Base-by-base conservation (phyloP, 495 filamentous ascomycete species). In the Lasiosphaeria ovina region DNA sequence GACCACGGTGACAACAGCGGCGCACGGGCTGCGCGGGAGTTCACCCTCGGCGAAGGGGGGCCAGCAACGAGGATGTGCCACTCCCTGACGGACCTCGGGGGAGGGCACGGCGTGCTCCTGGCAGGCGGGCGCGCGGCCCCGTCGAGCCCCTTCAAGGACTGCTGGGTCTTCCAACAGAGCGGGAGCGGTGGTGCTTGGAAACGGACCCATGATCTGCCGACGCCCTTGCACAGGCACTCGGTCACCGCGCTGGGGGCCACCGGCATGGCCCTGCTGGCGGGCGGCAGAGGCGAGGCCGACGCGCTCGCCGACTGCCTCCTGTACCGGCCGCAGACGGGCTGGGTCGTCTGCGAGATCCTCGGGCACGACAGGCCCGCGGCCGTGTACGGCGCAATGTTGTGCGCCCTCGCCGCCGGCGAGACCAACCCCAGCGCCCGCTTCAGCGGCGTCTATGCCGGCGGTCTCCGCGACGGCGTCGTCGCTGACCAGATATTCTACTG, bases 51-150 rank as follows among this genome's bases (percentile, higher is more conserved):
- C 9, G 62, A 66, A 42, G 63, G 68, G 57, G 79, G 67, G 36
- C 83, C 73, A 40, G 73, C 78, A 11, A 75, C 79, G 55, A 78
- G 90, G 50, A 89, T 93, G 83, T 92, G 89, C 60, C 91, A 95
- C 69, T 88, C 88, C 0, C 76, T 93, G 17, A 92, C 87, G 10
- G 72, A 80, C 40, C 63, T 90, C 9, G 77, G 73, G 31, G 24
- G 35, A 66, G 71, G 51, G 69, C 68, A 47, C 16, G 4, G 77
- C 78, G 40, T 81, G 57, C 69, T 96, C 8, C 72, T 96, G 16
- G 83, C 87, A n/a, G 92, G 92, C 16, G 93, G 93, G 12, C 79
- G 93, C 51, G 80, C 82, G 11, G 93, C 90, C 6, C 93, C 93
- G 3, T 79, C 86, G 14, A 79, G 76, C 24, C 84, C 82, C 4